Base-by-base conservation (phyloP, 1,139 yeast species). In the Debaryomyces fabryi region DNA sequence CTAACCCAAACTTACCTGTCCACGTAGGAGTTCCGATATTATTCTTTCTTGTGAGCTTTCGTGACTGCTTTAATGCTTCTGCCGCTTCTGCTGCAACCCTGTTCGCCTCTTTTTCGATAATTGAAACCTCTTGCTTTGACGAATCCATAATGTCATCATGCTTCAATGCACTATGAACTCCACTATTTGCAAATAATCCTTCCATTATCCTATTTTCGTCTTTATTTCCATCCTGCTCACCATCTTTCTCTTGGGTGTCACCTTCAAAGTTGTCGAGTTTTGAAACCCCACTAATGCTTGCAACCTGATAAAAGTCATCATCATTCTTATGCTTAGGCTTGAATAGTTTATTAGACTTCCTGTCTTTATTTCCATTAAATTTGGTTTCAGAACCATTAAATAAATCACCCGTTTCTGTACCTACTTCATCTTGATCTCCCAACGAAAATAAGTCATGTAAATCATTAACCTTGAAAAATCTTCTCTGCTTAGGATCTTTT, bases 391-490 rank as follows among this genome's bases (percentile, higher is more conserved):
- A 64, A 0, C 86, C 83, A 24, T 73, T 67, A 58, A 86, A 86
- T 70, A 85, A 65, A 42, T 80, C 83, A 0, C 88, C 90, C 3
- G 81, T 87, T 60, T 84, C 77, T 41, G 88, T 82, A 3, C 87
- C 88, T 33, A 68, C 73, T 43, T 85, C 89, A 45, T 86, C 80
- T 43, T 79, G 83, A 57, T 86, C 93, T 1, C 96, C 96, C 25
- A 93, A 69, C 0, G 95, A 80, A 63, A 95, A 93, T 49, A 93
- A 71, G 66, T 93, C 98, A 58, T 92, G 96, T 45, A 93, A 69
- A 59, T 95, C 99, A 58, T 88, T 90, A 78, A 85, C 86, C 62
- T 93, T 93, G 72, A 93, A 93, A 58, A 93, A 92, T 51, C 98
- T 72, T 51, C 93, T 79, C 62, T 95, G 99, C 56, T 92, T 92